Base-by-base conservation (phyloP, 2,329 filamentous ascomycete species). In the Rhinocladiella similis region DNA sequence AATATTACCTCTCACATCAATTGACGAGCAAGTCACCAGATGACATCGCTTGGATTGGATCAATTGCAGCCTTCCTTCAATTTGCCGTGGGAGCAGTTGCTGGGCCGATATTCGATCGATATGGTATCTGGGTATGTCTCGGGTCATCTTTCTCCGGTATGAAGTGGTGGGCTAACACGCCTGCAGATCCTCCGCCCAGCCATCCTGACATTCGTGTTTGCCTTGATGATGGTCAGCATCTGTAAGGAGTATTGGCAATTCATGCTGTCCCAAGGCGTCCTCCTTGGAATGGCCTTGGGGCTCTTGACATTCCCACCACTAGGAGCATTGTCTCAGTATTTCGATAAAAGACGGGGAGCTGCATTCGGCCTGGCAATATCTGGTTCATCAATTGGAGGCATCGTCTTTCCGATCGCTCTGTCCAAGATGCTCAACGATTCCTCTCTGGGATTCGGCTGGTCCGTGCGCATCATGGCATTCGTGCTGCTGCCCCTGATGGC, bases 21-120 rank as follows among this genome's bases (percentile, higher is more conserved):
- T 80, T 97, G 9, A 77, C 77, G 16, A 74, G 76, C 25, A 86
- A 91, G 68, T 83, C 77, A 55, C 83, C 88, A 54, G 85, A 87
- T 35, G 83, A 82, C 4, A 85, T 94, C 25, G 90, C 90, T 7
- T 96, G 91, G 91, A 90, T 96, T 60, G 93, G 94, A 67, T 88
- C 88, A 53, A 74, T 95, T 45, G 93, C 91, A 67, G 84, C 89
- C 5, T 95, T 94, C 66, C 75, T 96, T 16, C 83, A 87, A 54
- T 94, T 96, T 72, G 88, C 92, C 67, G 86, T 89, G 50, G 91
- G 91, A 27, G 81, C 96, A 25, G 90, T 94, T 64, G 85, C 94
- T 49, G 92, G 92, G 0, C 91, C 92, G 0, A 75, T 96, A 19
- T 97, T 96, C 68, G 92, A 97, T 68, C 73, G 75, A 62, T 56